A percentile compares a stretch with the other conserved stretches of the same genome.
Evolutionary conservation across 2,329 filamentous ascomycete species (phyloP).

Genomic region (Botrytis porri): DNA sequence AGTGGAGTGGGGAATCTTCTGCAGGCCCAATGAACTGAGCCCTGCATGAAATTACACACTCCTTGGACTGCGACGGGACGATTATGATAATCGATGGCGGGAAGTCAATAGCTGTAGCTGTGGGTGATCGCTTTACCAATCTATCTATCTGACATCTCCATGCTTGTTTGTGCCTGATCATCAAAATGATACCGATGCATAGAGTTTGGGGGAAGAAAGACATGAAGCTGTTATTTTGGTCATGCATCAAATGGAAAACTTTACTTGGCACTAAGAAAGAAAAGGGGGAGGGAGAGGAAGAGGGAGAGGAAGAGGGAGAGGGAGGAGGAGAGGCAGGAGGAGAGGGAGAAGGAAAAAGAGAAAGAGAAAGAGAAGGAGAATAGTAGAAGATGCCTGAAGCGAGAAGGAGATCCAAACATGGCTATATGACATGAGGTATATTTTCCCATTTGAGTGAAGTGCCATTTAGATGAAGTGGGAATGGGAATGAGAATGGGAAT

Average conservation of each 20-base stretch:
- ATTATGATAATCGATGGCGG: background rate
- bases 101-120: background rate
- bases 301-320: too few species aligned
- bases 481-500: background rate
- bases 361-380: background rate
- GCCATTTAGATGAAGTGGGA: background rate
- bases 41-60: background rate
- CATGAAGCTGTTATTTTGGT: background rate
- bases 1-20: background rate
- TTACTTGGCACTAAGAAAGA: background rate
- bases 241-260: background rate
- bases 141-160: background rate
- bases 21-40: conserved; percentile 9
- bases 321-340: background rate
- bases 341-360: background rate
- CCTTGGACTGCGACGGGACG: background rate
- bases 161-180: conserved; percentile 1
- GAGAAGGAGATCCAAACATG: background rate
- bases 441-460: background rate
- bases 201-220: background rate
- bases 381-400: background rate
- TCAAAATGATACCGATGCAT: background rate
- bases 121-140: background rate
- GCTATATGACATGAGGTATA: background rate
- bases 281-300: background rate